Conservation (phyloP, 768 basidiomycete species). For the Lactarius quietus region DNA sequence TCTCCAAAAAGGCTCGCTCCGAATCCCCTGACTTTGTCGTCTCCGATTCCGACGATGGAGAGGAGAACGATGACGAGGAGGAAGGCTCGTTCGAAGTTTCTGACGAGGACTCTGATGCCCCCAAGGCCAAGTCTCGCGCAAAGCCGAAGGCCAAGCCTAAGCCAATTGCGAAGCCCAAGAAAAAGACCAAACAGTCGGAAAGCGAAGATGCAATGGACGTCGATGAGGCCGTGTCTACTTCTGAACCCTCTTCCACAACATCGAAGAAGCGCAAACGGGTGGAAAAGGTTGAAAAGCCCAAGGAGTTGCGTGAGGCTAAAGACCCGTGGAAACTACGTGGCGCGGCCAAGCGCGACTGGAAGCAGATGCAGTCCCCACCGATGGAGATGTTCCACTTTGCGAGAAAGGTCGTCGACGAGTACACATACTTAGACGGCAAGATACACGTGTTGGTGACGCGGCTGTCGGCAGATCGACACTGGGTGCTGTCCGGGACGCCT, state of each 20-base stretch:
- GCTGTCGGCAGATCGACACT: constrained; percentile 73
- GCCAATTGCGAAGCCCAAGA: constrained; percentile 29
- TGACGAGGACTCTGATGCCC: constrained; percentile 39
- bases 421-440: constrained; percentile 85
- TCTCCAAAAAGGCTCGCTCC: constrained; percentile 22
- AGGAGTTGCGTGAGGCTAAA: constrained; percentile 45
- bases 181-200: constrained; percentile 28
- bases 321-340: constrained; percentile 77
- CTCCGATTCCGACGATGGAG: constrained; percentile 34
- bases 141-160: constrained; percentile 29
- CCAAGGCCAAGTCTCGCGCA: constrained; percentile 33
- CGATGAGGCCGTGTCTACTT: constrained; percentile 42
- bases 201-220: constrained; percentile 55
- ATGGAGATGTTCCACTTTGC: constrained; percentile 92
- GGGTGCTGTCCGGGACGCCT: constrained; percentile 97
- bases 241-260: constrained; percentile 36
- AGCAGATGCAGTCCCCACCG: constrained; percentile 74
- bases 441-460: constrained; percentile 74
- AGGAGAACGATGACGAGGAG: constrained; percentile 31
- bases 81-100: constrained; percentile 25
- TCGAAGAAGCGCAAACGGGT: constrained; percentile 44
- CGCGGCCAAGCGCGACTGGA: constrained; percentile 69
- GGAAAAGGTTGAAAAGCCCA: constrained; percentile 31
- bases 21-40: constrained; percentile 29
- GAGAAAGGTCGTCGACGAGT: constrained; percentile 89